Evolutionary conservation across 2,329 filamentous ascomycete species (phyloP), one percentile per base, ranked within the genome.

Genomic region (Claviceps paspali): DNA sequence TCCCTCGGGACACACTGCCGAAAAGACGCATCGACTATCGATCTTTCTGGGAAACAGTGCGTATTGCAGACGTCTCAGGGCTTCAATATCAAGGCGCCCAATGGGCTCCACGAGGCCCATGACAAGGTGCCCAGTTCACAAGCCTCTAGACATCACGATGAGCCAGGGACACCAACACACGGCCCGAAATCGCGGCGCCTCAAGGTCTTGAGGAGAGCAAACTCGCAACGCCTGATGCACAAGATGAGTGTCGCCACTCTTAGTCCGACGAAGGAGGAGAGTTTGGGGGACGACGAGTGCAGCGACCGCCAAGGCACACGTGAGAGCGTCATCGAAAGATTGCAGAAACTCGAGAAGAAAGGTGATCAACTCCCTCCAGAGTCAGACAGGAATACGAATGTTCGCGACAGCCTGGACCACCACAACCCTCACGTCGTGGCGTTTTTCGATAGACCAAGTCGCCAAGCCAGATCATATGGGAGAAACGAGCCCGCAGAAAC

Each of bases 1-100:
- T 63, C 57, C 29, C 48, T 77, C 2, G 54, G 54, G 2, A 49
- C 49, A 14, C 48, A 54, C 22, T 45, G 43, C 19, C 46, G 43
- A 11, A 49, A 44, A 14, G 44, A 51, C 11, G 29, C 37, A 9
- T 48, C 46, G 5, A 38, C 47, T 2, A 12, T 45, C 3, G 36
- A 40, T 18, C 34, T 43, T 2, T 36, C 17, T 23, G 30, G 29
- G n/a, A 42, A 40, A 18, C 38, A 40, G 10, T 35, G 34, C 6
- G 9, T 18, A 17, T 14, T 23, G 4, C 22, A 19, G 14, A 18
- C 35, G 11, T 15, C 24, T 6, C 19, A 26, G 14, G 15, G 9
- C 12, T 38, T 38, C 17, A 33, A 26, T n/a, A n/a, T 34, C 8
- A 37, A 32, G 33, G 30, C 19, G 6, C n/a, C 30, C 10, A 29